phyloP scores from a whole-genome alignment of 192 early-diverging fungal species.

The Backusella parvicylindrica region DNA sequence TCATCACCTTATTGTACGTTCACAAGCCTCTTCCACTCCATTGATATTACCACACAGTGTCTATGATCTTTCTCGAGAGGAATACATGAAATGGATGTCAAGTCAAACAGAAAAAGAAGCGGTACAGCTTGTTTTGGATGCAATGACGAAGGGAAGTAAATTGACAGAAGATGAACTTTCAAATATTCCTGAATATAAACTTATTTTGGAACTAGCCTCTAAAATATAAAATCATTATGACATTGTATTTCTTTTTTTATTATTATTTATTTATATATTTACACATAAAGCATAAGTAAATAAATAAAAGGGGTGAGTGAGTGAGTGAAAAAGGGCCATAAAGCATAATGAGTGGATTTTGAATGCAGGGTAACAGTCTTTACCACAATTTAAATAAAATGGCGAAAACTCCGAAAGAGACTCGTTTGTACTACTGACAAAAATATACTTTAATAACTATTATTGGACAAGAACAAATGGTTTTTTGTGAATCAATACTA shows the following conservation, averaged over 20 bases:
- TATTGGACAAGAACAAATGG: neutral
- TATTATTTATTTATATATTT: neutral
- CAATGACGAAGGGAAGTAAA: slow-evolving; percentile 23
- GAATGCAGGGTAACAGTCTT: neutral
- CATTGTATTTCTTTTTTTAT: neutral
- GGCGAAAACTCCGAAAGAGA: neutral
- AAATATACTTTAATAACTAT: neutral
- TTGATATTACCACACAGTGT: slow-evolving; percentile 51
- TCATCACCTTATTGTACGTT: slow-evolving; percentile 62
- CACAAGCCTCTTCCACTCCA: slow-evolving; percentile 29
- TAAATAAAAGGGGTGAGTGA: neutral
- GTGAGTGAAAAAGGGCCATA: neutral
- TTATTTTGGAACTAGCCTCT: slow-evolving; percentile 23
- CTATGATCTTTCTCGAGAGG: slow-evolving; percentile 55
- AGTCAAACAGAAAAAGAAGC: slow-evolving; percentile 47
- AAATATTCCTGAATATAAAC: slow-evolving; percentile 27
- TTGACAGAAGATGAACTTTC: slow-evolving; percentile 16
- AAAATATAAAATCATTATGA: neutral
- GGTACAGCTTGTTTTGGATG: slow-evolving; percentile 33
- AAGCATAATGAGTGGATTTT: neutral
- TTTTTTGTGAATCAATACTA: neutral
- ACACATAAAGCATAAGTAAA: neutral
- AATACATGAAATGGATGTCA: slow-evolving; percentile 66
- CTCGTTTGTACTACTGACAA: neutral
- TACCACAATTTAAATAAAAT: neutral